Percentiles rank a stretch among this genome's conserved stretches.
These are phyloP conservation scores for Emergomyces orientalis DNA, from an alignment of 2,329 filamentous ascomycete species.

Conservation along the genomic window DNA sequence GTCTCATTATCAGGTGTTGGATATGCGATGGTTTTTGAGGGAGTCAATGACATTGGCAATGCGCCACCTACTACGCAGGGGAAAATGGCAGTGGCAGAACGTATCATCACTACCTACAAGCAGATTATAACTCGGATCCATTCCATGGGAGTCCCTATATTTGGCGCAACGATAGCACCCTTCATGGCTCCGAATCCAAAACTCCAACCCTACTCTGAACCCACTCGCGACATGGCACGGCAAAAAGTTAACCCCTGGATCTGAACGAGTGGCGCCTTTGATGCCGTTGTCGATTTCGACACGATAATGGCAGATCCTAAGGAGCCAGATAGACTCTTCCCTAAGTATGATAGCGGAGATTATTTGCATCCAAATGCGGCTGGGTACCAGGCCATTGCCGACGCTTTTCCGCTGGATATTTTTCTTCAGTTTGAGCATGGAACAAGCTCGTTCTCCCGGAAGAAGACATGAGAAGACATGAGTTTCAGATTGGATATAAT, in stretches of 20 bases:
- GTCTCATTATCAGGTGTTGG: conserved; percentile 42
- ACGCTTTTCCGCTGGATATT: conserved; percentile 48
- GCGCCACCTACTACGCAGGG: conserved; percentile 36
- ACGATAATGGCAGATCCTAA: conserved; percentile 44
- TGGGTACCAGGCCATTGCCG: conserved; percentile 40
- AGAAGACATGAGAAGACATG: background rate
- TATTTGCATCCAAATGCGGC: too few species aligned
- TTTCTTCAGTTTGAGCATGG: conserved; percentile 29
- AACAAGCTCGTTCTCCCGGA: background rate
- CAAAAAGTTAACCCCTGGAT: conserved; percentile 55
- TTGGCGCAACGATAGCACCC: conserved; percentile 54
- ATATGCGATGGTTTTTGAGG: conserved; percentile 47
- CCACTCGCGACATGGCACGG: conserved; percentile 48
- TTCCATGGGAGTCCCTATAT: conserved; percentile 46
- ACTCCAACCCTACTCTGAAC: conserved; percentile 46
- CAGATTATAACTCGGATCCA: conserved; percentile 50
- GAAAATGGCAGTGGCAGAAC: conserved; percentile 42
- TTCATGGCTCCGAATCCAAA: conserved; percentile 40
- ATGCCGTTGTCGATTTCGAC: conserved; percentile 56
- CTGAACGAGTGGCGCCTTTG: conserved; percentile 43
- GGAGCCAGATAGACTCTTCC: too few species aligned
- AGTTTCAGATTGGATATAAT: background rate
- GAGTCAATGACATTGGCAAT: conserved; percentile 59
- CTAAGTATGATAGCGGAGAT: too few species aligned
- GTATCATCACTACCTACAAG: conserved; percentile 48